These are phyloP conservation scores for Euclidium syriacum DNA, from an alignment of 345 rosid species.

Conservation along the genomic window DNA sequence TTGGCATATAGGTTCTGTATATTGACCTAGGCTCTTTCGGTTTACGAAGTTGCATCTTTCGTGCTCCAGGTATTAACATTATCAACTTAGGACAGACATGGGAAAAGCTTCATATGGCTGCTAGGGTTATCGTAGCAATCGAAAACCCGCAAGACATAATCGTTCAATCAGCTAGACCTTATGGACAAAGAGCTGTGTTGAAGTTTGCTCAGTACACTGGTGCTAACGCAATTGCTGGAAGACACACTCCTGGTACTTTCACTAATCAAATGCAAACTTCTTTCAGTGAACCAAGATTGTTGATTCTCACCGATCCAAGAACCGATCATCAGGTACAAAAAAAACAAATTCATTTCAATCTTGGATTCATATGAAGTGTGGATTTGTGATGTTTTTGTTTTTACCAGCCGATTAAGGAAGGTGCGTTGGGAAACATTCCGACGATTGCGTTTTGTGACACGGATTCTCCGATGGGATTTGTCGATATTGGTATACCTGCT, in stretches of 20 bases:
- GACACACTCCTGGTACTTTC: conserved; percentile 96
- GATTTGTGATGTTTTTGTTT: neutral
- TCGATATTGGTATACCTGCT: conserved; percentile 88
- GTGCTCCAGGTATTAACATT: conserved; percentile 56
- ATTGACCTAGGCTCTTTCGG: neutral
- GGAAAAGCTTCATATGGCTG: conserved; percentile 81
- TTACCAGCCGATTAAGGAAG: conserved; percentile 81
- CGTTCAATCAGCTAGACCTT: conserved; percentile 89
- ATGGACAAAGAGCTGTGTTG: conserved; percentile 86
- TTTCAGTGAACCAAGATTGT: conserved; percentile 76
- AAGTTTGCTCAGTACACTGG: conserved; percentile 85
- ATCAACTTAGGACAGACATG: conserved; percentile 76
- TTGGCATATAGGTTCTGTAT: neutral
- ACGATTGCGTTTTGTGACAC: conserved; percentile 90
- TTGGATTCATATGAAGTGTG: neutral
- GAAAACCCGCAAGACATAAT: conserved; percentile 82
- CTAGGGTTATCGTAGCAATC: conserved; percentile 70
- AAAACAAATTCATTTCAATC: neutral
- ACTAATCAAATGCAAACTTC: conserved; percentile 86
- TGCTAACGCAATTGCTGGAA: conserved; percentile 81
- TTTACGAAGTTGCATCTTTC: neutral
- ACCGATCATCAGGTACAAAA: conserved; percentile 93
- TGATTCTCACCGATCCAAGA: conserved; percentile 86
- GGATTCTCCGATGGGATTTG: conserved; percentile 80
- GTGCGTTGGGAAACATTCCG: conserved; percentile 84